phyloP scores from a whole-genome alignment of 495 filamentous ascomycete genomes.

The Elaphomyces granulatus region DNA sequence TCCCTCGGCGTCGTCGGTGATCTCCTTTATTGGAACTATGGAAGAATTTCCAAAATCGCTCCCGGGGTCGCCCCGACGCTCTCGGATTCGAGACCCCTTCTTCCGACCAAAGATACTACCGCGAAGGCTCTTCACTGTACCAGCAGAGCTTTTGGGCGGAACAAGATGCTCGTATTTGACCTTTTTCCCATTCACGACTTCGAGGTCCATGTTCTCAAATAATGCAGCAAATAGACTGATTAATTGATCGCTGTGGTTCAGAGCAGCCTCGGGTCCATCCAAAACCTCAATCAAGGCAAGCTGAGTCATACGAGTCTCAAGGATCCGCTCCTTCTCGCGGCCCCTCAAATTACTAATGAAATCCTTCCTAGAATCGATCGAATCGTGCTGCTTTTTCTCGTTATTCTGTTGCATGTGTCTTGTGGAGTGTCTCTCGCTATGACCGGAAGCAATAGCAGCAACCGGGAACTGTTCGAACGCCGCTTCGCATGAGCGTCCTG shows the following conservation, averaged over 20 bases:
- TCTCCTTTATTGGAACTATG: conserved; percentile 9
- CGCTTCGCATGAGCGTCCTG: conserved; percentile 67
- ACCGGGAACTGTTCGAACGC: conserved; percentile 72
- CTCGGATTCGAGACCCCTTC: conserved; percentile 20
- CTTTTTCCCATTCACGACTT: conserved; percentile 12
- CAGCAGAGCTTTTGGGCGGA: conserved; percentile 53
- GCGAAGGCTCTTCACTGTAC: conserved; percentile 56
- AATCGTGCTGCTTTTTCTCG: conserved; percentile 20
- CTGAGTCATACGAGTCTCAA: conserved; percentile 92
- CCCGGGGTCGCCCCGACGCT: conserved; percentile 14
- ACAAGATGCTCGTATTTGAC: conserved; percentile 19
- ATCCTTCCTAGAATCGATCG: conserved; percentile 23
- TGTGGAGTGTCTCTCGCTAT: conserved; percentile 19
- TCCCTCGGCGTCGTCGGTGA: conserved; percentile 13
- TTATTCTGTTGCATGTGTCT: conserved; percentile 19
- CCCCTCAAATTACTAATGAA: conserved; percentile 59
- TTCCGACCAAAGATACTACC: conserved; percentile 61
- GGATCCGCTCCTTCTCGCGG: conserved; percentile 63
- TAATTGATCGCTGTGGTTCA: conserved; percentile 70
- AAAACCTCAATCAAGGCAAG: conserved; percentile 67
- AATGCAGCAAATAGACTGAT: conserved; percentile 65
- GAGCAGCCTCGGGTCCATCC: conserved; percentile 67
- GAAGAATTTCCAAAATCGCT: conserved; percentile 9
- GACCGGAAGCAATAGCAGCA: conserved; percentile 41
- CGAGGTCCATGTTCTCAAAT: conserved; percentile 45